These are phyloP conservation scores for Yamagishiella unicocca DNA, from an alignment of 139 green algal genomes.

Conservation along the genomic window DNA sequence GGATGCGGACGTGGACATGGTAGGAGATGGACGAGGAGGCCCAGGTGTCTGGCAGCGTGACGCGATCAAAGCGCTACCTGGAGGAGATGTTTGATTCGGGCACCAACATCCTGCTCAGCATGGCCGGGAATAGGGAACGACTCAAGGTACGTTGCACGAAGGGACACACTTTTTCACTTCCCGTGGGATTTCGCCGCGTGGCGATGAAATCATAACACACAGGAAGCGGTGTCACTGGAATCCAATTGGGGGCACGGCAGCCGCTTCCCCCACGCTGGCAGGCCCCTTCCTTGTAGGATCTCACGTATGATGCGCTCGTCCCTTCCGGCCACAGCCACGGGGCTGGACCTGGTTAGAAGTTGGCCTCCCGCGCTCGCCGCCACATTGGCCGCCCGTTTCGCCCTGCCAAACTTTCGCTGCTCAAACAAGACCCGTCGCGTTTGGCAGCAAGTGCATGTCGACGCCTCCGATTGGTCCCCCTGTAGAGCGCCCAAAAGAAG, in stretches of 20 bases:
- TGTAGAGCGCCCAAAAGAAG: constrained; percentile 83
- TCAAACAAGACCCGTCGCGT: too few relatives aligned
- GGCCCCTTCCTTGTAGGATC: too few relatives aligned
- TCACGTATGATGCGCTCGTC: too few relatives aligned
- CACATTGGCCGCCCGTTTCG: background rate
- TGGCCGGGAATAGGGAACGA: constrained; percentile 82
- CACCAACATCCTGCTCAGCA: constrained; percentile 76
- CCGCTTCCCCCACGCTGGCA: too few relatives aligned
- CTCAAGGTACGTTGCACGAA: constrained; percentile 76
- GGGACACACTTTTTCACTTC: too few relatives aligned
- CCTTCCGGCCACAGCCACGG: too few relatives aligned
- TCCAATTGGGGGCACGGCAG: too few relatives aligned
- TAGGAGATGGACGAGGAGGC: constrained; percentile 72
- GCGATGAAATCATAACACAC: background rate
- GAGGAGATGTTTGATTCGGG: constrained; percentile 87
- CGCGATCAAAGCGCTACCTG: constrained; percentile 73
- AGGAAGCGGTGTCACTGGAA: too few relatives aligned
- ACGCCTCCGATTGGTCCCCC: background rate
- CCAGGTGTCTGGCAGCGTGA: constrained; percentile 63
- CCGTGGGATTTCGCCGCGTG: too few relatives aligned
- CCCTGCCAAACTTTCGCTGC: background rate
- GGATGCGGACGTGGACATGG: too few relatives aligned
- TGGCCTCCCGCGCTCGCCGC: background rate
- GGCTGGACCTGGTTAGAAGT: background rate
- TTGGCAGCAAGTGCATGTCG: too few relatives aligned